Base-by-base conservation (phyloP, 225 moss, liverwort and hornwort genomes). In the Rhytidiadelphus loreus region DNA sequence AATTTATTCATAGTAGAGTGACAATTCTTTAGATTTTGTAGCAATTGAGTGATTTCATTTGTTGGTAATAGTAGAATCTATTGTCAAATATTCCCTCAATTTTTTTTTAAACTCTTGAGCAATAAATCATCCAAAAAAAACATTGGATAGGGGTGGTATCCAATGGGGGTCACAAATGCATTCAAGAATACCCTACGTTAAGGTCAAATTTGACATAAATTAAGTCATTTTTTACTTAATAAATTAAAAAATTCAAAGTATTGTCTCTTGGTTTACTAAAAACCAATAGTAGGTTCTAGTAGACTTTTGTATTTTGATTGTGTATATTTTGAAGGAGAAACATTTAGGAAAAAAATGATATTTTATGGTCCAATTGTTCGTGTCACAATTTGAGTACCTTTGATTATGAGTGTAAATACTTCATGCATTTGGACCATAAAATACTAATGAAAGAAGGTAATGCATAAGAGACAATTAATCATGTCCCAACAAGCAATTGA, bases 241-340 rank as follows among this genome's bases (percentile, higher is more conserved):
- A 70, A 41, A 2, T 39, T 44, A 4, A 3, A 29, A 73, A 17
- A 6, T 30, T 73, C 2, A 29, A 30, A 46, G 7, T 29, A 70
- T 43, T 23, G 39, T 68, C 68, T 46, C 6, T 29, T 29, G 11
- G 4, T 29, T 10, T 73, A 18, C 0, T 3, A 6, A 17, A 30
- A 30, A 32, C 0, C 46, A 50, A 4, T 0, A 20, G 0, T 72
- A 28, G 5, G 2, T 0, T 74, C 4, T 12, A 9, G 9, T 48
- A 32, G 4, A 11, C 4, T 32, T 44, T 50, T 2, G 3, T 30
- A 19, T 46, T 30, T 73, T 73, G 30, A 19, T 48, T 46, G 19
- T 20, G 2, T 48, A 30, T 3, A 4, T 48, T 48, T 48, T 74
- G 11, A 11, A 74, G 12, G 19, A 30, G 0, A 1, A 19, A 26